Conservation (phyloP, 2,329 filamentous ascomycete genomes). For the Pyrenochaeta sp. region DNA sequence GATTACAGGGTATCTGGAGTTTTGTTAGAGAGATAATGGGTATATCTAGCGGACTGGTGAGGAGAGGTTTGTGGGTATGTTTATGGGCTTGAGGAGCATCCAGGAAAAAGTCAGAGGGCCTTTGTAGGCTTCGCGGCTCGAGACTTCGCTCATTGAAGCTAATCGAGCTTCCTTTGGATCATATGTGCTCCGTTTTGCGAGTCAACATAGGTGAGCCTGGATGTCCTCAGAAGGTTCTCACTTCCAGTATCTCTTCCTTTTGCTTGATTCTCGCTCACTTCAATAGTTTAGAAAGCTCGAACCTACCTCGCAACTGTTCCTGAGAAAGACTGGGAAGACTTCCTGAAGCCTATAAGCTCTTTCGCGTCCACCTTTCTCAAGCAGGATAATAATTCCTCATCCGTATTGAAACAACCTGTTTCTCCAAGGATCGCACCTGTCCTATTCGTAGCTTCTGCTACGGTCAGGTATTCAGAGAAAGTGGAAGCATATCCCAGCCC, state of each 20-base stretch:
- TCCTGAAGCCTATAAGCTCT: no score
- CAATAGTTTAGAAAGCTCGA: not conserved
- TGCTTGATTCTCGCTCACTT: not conserved
- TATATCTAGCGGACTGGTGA: not conserved
- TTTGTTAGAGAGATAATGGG: slow-evolving; percentile 7
- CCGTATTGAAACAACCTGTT: slow-evolving; percentile 27
- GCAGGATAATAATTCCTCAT: slow-evolving; percentile 26
- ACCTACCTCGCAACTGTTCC: slow-evolving; percentile 1
- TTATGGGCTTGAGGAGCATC: no score
- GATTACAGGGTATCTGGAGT: slow-evolving; percentile 38
- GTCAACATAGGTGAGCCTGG: no score
- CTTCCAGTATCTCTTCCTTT: no score
- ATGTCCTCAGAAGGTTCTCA: no score
- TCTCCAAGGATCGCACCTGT: slow-evolving; percentile 32
- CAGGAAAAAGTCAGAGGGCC: no score
- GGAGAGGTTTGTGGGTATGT: no score
- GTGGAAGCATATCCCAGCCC: slow-evolving; percentile 28
- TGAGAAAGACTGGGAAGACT: no score
- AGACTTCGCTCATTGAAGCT: no score
- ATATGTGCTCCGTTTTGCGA: no score
- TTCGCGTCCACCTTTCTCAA: slow-evolving; percentile 31
- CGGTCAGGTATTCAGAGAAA: slow-evolving; percentile 33
- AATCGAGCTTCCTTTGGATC: no score
- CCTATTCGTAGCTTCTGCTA: slow-evolving; percentile 27
- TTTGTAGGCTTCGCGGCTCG: no score